These are phyloP conservation scores for Taphrina sp. DNA, from an alignment of 1,139 yeast species.

Conservation along the genomic window DNA sequence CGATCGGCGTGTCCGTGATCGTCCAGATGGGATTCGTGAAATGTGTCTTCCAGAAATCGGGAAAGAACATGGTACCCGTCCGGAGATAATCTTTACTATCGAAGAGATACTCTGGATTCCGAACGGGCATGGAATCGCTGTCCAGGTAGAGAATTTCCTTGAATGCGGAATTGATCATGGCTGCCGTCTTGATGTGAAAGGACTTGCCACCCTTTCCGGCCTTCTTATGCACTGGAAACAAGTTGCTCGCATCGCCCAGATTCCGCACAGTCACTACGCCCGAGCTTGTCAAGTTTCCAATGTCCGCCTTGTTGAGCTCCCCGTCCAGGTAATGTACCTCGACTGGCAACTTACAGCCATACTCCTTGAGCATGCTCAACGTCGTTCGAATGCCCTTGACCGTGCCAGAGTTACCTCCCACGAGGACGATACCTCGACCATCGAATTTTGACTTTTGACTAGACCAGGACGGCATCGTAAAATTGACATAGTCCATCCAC, in stretches of 20 bases:
- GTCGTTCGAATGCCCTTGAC: slow-evolving; percentile 23
- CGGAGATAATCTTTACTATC: slow-evolving; percentile 22
- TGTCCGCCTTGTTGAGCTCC: slow-evolving; percentile 16
- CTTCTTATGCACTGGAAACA: slow-evolving; percentile 31
- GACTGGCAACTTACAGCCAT: slow-evolving; percentile 25
- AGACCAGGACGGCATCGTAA: slow-evolving; percentile 29
- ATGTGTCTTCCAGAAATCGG: slow-evolving; percentile 33
- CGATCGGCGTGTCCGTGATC: slow-evolving; percentile 26
- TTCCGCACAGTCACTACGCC: slow-evolving; percentile 15
- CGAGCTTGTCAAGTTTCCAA: slow-evolving; percentile 14
- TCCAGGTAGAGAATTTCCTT: slow-evolving; percentile 30
- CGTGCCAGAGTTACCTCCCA: slow-evolving; percentile 27
- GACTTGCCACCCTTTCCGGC: slow-evolving; percentile 32
- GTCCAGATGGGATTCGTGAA: slow-evolving; percentile 30
- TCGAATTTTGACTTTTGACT: slow-evolving; percentile 10
- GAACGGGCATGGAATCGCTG: slow-evolving; percentile 33
- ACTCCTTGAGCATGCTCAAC: slow-evolving; percentile 30
- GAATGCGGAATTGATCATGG: slow-evolving; percentile 31
- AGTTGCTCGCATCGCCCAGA: slow-evolving; percentile 14
- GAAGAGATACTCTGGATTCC: slow-evolving; percentile 30
- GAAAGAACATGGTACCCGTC: slow-evolving; percentile 33
- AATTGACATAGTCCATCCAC: slow-evolving; percentile 31
- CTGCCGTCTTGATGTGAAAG: slow-evolving; percentile 33
- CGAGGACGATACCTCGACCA: slow-evolving; percentile 29
- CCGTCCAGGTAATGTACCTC: slow-evolving; percentile 31